These are phyloP conservation scores for Ormosia semicastrata DNA, from an alignment of 306 rosid species.

Conservation along the genomic window DNA sequence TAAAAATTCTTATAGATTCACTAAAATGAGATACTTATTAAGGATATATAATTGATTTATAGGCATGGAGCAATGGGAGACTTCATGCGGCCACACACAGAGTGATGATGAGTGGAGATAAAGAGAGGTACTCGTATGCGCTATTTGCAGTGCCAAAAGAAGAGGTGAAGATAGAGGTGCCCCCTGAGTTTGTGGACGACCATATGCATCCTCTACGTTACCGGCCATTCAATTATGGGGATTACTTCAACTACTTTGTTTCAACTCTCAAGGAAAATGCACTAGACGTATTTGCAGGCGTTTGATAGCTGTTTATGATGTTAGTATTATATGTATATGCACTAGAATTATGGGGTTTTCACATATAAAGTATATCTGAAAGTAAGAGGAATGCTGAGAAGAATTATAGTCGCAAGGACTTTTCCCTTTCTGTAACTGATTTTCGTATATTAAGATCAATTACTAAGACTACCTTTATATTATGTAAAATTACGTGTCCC, in stretches of 20 bases:
- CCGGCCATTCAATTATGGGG: slow-evolving; percentile 39
- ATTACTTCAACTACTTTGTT: slow-evolving; percentile 34
- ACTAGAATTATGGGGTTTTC: not conserved
- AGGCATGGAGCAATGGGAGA: slow-evolving; percentile 77
- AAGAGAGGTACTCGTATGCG: slow-evolving; percentile 49
- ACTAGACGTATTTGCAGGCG: slow-evolving; percentile 44
- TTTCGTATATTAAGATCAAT: not conserved
- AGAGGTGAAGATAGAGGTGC: slow-evolving; percentile 42
- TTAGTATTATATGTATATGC: not conserved
- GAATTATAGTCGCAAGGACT: not conserved
- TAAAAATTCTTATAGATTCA: too few relatives aligned
- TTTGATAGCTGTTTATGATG: slow-evolving; percentile 6
- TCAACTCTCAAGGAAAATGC: slow-evolving; percentile 44
- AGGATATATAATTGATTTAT: not conserved
- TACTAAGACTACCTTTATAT: not conserved
- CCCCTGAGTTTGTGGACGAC: slow-evolving; percentile 44
- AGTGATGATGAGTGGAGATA: slow-evolving; percentile 45
- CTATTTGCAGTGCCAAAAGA: slow-evolving; percentile 43
- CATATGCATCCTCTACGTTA: slow-evolving; percentile 55
- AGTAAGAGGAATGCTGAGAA: not conserved
- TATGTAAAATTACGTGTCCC: not conserved
- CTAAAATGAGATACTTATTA: not conserved
- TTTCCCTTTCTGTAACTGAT: not conserved
- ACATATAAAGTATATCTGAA: not conserved
- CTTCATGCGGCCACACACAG: slow-evolving; percentile 51